Evolutionary conservation across 495 filamentous ascomycete genomes (phyloP).

Genomic region (Bathelium albidoporum): DNA sequence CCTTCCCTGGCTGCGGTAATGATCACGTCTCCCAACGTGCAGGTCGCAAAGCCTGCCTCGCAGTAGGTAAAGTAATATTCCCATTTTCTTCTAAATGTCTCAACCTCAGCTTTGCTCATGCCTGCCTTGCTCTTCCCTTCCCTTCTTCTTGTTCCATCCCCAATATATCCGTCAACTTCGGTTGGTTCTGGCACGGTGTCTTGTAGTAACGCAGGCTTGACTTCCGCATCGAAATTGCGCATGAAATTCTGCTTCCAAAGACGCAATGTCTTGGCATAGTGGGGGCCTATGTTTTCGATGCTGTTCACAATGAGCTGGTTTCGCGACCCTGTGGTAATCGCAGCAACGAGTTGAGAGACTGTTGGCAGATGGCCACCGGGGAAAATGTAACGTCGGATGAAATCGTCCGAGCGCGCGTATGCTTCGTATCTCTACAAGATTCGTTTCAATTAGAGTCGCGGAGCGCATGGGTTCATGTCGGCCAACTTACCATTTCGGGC

Average conservation of each 20-base stretch:
- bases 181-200: slow-evolving; percentile 35
- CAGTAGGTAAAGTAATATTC: slow-evolving; percentile 68
- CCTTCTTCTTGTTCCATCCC: slow-evolving; percentile 4
- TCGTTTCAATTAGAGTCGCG: neutral
- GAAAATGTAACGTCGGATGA: slow-evolving; percentile 67
- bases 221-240: slow-evolving; percentile 45
- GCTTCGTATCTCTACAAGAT: slow-evolving; percentile 25
- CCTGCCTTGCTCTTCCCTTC: slow-evolving; percentile 11
- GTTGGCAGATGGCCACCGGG: slow-evolving; percentile 63
- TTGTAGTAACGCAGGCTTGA: slow-evolving; percentile 40
- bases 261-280: slow-evolving; percentile 58
- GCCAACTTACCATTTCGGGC: slow-evolving; percentile 43
- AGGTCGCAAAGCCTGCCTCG: slow-evolving; percentile 60
- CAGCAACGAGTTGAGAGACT: slow-evolving; percentile 48
- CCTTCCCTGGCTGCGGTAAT: slow-evolving; percentile 57
- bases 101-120: slow-evolving; percentile 48
- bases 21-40: slow-evolving; percentile 60
- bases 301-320: slow-evolving; percentile 51
- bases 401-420: slow-evolving; percentile 41
- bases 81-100: slow-evolving; percentile 61
- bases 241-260: slow-evolving; percentile 57
- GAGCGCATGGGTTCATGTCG: neutral
- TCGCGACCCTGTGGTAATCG: slow-evolving; percentile 46
- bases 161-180: slow-evolving; percentile 7
- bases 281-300: slow-evolving; percentile 58